phyloP scores from a whole-genome alignment of 495 filamentous ascomycete species.

The Podospora pseudoanserina region DNA sequence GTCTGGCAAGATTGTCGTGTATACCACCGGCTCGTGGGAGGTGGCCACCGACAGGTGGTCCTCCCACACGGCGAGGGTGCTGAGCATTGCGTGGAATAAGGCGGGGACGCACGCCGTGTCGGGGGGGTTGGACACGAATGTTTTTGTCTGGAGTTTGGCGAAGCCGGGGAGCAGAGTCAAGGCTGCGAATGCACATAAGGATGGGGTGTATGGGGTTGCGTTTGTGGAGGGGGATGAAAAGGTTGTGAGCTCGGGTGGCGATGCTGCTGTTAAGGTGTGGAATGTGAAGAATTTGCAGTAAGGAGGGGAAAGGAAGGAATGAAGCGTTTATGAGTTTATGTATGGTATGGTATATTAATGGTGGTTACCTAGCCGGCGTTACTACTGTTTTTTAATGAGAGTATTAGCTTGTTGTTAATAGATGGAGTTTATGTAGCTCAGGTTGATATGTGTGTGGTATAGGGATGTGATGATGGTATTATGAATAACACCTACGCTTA shows the following conservation, averaged over 20 bases:
- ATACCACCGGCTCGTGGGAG: constrained; percentile 53
- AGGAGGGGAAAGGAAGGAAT: not conserved
- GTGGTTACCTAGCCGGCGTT: too few species aligned
- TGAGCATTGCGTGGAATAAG: constrained; percentile 75
- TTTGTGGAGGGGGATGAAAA: constrained; percentile 72
- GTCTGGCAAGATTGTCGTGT: constrained; percentile 81
- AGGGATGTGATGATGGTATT: too few species aligned
- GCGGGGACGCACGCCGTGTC: constrained; percentile 74
- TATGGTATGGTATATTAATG: too few species aligned
- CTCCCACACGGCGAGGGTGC: constrained; percentile 84
- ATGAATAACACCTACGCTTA: too few species aligned
- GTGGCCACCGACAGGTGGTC: constrained; percentile 79
- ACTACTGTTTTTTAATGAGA: too few species aligned
- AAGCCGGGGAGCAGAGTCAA: constrained; percentile 79
- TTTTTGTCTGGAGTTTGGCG: constrained; percentile 85
- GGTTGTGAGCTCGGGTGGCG: constrained; percentile 75
- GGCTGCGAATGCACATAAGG: constrained; percentile 83
- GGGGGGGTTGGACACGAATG: constrained; percentile 82
- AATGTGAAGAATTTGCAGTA: constrained; percentile 61
- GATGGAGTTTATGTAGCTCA: too few species aligned
- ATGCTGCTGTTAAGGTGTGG: constrained; percentile 92
- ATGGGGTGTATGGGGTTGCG: constrained; percentile 82
- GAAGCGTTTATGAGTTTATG: not conserved
- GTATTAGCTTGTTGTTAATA: too few species aligned
- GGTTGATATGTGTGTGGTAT: too few species aligned